Conservation (phyloP, 163 green algal species). For the Trebouxia gelatinosa region DNA sequence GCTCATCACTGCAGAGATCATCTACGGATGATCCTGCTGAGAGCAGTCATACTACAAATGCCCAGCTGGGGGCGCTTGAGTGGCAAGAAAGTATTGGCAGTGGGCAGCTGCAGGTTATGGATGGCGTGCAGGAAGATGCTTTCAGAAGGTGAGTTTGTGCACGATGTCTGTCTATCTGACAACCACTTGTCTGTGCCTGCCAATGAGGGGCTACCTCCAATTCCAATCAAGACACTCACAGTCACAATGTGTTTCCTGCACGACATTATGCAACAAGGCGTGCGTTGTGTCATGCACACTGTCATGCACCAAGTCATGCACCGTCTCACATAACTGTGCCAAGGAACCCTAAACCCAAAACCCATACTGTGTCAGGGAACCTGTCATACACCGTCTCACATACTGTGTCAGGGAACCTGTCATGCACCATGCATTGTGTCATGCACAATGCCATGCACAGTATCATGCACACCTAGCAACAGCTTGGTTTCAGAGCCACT, state of each 20-base stretch:
- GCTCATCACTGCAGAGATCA: background rate
- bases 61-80: background rate
- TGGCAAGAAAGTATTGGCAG: background rate
- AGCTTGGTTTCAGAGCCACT: no score
- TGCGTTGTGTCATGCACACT: no score
- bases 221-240: background rate
- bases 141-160: slow-evolving; percentile 1
- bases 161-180: background rate
- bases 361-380: no score
- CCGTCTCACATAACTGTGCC: no score
- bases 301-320: no score
- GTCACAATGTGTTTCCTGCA: background rate
- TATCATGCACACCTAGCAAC: no score
- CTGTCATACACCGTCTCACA: no score
- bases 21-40: background rate
- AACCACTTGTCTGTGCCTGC: background rate
- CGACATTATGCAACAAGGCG: background rate
- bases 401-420: no score
- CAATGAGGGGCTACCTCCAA: background rate
- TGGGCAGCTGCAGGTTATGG: slow-evolving; percentile 3
- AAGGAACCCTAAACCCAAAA: no score
- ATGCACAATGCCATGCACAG: no score
- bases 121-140: slow-evolving; percentile 23
- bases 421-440: no score
- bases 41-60: background rate